phyloP scores from a whole-genome alignment of 129 eudicot species.

The Tagetes patula region DNA sequence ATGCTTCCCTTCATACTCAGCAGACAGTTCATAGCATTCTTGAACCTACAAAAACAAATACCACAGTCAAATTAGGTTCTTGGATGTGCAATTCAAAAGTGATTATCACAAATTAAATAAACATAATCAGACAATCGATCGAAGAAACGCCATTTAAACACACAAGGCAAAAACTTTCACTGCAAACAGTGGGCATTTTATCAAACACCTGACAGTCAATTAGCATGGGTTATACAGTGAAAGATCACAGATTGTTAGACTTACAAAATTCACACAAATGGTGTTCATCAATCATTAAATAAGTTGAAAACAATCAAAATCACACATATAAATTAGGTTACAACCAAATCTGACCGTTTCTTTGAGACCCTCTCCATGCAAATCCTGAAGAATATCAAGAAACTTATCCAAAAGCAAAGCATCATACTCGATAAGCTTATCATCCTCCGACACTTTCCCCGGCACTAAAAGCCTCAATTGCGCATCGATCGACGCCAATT shows the following conservation, averaged over 20 bases:
- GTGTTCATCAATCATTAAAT: not conserved
- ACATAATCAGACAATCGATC: not conserved
- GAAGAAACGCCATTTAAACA: no score
- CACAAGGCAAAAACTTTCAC: not conserved
- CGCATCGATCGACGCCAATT: slow-evolving; percentile 93
- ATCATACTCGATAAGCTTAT: slow-evolving; percentile 90
- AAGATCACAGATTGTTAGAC: not conserved
- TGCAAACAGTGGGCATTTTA: slow-evolving; percentile 8
- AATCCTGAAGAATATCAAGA: slow-evolving; percentile 91
- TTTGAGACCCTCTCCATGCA: slow-evolving; percentile 91
- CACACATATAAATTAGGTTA: not conserved
- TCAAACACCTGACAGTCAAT: slow-evolving; percentile 13
- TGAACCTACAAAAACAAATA: slow-evolving; percentile 61
- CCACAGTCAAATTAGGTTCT: not conserved
- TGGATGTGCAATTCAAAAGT: not conserved
- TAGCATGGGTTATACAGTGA: not conserved
- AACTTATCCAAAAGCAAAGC: slow-evolving; percentile 87
- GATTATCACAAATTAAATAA: not conserved
- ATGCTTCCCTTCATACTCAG: slow-evolving; percentile 85
- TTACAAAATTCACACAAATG: not conserved
- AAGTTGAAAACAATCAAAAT: slow-evolving; percentile 3
- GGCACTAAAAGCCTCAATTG: slow-evolving; percentile 90
- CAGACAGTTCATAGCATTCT: slow-evolving; percentile 96
- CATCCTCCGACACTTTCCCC: slow-evolving; percentile 90
- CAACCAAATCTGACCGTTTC: slow-evolving; percentile 56